Conservation (phyloP, 2,329 filamentous ascomycete genomes). For the Talaromyces sp. region DNA sequence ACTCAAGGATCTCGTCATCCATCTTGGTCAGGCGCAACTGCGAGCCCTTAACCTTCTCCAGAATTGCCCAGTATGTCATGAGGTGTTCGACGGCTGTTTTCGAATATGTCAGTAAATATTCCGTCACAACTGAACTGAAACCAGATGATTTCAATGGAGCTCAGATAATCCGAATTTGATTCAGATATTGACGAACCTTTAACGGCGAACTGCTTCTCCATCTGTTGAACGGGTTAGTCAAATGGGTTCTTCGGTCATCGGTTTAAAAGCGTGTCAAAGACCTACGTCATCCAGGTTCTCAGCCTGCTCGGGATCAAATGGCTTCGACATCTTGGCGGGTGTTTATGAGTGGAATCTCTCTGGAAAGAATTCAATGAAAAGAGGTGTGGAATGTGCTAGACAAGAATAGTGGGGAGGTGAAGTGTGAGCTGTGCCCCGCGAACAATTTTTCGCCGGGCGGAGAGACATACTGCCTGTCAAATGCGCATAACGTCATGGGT, state of each 20-base stretch:
- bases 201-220: conserved; percentile 99
- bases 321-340: conserved; percentile 39
- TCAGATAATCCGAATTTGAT: no score
- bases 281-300: conserved; percentile 72
- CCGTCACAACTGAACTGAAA: background rate
- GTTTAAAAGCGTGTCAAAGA: conserved; percentile 10
- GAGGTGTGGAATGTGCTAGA: background rate
- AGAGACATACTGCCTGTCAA: conserved; percentile 21
- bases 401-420: conserved; percentile 3
- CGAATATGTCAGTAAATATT: conserved; percentile 9
- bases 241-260: conserved; percentile 1
- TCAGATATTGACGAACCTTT: conserved; percentile 66
- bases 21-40: conserved; percentile 86
- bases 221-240: conserved; percentile 57
- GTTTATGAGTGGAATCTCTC: background rate
- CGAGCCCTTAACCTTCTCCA: conserved; percentile 89
- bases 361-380: background rate
- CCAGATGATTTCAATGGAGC: background rate
- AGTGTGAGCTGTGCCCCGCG: conserved; percentile 34
- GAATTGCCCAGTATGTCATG: conserved; percentile 94
- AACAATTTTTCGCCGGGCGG: conserved; percentile 37
- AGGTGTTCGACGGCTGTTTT: conserved; percentile 81
- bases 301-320: conserved; percentile 62
- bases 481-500: conserved; percentile 20
- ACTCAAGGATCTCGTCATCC: conserved; percentile 91